Evolutionary conservation across 148 eudicot species (phyloP), one percentile per base, ranked within the genome.

Genomic region (Cornus florida): DNA sequence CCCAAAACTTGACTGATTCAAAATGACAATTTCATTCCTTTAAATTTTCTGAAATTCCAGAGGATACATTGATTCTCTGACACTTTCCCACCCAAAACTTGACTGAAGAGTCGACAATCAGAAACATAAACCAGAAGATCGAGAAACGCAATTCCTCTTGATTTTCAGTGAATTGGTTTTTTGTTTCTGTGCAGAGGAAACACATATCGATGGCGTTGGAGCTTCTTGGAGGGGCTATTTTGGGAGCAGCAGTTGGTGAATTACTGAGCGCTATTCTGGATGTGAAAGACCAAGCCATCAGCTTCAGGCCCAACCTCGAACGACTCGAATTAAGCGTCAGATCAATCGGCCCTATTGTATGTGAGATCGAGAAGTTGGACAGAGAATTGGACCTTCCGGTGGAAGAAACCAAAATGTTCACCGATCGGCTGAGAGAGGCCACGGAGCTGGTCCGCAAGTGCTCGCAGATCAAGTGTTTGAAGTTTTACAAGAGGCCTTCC

Each of bases 391-490:
- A 81, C 28, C 24, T 70, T 10, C 83, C 75, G 0, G 28, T 69
- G 39, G 74, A 69, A 4, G 83, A 66, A 46, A 72, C 71, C 39
- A 65, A 46, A 46, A 13, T 8, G 70, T 71, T 81, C 46, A 71
- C 64, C 5, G 22, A 59, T 23, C 75, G 59, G 53, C 43, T 81
- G 33, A 13, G 20, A 20, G 8, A 67, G 69, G 84, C 67, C 17
- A 67, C 71, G 59, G 20, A 81, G 35, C 80, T 81, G 3, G 75
- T 76, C 23, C 50, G 2, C 33, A 76, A 77, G 56, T 81, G 84
- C 43, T 62, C 48, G 7, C 65, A 50, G 14, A 72, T 72, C 65
- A 77, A 81, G 16, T 69, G 56, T 1, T 81, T 80, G 80, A 53
- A 77, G 22, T 22, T 67, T 3, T 43, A 50, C 72, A 71, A 53